Evolutionary conservation across 345 rosid species (phyloP), one percentile per base, ranked within the genome.

Genomic region (Brassica carinata): DNA sequence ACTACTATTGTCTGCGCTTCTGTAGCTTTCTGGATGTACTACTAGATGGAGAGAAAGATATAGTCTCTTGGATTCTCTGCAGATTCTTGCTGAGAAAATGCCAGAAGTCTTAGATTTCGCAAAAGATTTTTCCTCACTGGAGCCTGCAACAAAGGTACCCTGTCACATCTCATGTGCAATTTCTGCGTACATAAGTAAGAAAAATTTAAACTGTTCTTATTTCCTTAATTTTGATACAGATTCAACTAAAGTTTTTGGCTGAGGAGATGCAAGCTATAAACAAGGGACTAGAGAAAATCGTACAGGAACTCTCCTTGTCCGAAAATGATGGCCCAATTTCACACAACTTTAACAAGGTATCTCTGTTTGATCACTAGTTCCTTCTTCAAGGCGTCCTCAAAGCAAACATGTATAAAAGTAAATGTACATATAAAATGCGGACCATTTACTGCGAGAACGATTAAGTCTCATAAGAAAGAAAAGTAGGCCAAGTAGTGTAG

Each of bases 241-340:
- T 95, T 84, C 99, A 95, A 89, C 76, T 95, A 86, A 95, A 95
- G 87, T 85, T 79, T 85, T 82, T 95, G 88, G 99, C 97, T 0
- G 98, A 95, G 85, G 99, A 95, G 87, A 95, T 95, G 98, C 97
- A 95, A 89, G 98, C 96, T 11, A 82, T 95, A 80, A 93, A 90
- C 88, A 95, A 93, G 87, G 99, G 99, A 74, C 85, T 95, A 79
- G 98, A 95, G 83, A 95, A 93, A 77, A 89, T 92, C 67, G 88
- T 91, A 40, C 97, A 93, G 82, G 99, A 95, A 77, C 84, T 95
- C 59, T 80, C 98, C 77, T 74, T 85, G 81, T 87, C 97, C 8
- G 98, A 92, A 87, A 89, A 85, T 83, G 98, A 95, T 85, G 99
- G 97, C 63, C 88, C 88, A 55, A 70, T 93, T 63, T 93, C 98